Conservation (phyloP, 148 eudicot genomes). For the Talinum fruticosum region DNA sequence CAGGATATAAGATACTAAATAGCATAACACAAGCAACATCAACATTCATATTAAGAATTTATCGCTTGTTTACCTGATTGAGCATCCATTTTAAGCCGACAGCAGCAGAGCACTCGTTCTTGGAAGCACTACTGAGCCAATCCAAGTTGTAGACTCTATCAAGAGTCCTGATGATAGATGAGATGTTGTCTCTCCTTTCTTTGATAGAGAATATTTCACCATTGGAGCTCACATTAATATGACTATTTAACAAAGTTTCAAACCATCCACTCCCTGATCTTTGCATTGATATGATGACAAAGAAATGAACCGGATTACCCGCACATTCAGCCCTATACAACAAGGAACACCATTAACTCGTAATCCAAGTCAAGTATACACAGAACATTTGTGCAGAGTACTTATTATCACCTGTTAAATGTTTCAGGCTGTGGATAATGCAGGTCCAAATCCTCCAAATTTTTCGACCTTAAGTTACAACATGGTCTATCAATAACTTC, state of each 20-base stretch:
- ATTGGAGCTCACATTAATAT: constrained; percentile 81
- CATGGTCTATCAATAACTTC: constrained; percentile 46
- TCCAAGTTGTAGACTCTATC: constrained; percentile 90
- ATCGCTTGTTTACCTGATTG: constrained; percentile 62
- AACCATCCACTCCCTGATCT: constrained; percentile 99
- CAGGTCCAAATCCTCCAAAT: constrained; percentile 37
- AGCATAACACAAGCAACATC: background rate
- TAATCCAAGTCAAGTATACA: background rate
- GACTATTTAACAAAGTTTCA: constrained; percentile 88
- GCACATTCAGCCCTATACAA: constrained; percentile 75
- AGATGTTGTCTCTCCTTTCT: constrained; percentile 65
- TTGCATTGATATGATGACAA: constrained; percentile 86
- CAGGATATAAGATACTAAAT: background rate
- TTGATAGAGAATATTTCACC: constrained; percentile 76
- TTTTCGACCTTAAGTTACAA: constrained; percentile 20
- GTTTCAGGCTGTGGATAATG: constrained; percentile 82
- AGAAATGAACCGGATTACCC: constrained; percentile 69
- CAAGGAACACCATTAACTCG: constrained; percentile 7
- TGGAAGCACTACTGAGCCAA: constrained; percentile 84
- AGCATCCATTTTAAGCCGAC: constrained; percentile 99
- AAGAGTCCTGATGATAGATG: constrained; percentile 57
- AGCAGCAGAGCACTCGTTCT: constrained; percentile 91
- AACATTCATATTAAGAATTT: background rate
- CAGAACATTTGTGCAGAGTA: background rate
- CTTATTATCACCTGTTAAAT: constrained; percentile 51